phyloP scores from a whole-genome alignment of 805 yeast species.

The Myxozyma melibiosi region DNA sequence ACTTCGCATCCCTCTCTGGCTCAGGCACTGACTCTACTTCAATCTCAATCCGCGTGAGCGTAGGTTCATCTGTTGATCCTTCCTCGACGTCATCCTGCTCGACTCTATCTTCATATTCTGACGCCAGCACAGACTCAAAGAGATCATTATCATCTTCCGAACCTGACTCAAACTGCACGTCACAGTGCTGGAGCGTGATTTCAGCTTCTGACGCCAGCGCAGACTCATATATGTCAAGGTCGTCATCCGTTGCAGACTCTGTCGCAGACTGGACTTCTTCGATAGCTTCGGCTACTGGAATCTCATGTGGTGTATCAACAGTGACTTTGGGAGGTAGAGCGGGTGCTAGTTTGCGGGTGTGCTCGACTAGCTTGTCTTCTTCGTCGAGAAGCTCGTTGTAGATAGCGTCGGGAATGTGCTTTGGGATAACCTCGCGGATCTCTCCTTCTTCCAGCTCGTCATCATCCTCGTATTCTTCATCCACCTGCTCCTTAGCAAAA shows the following conservation, averaged over 20 bases:
- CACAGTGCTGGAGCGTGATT: no score
- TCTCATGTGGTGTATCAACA: slow-evolving; percentile 6
- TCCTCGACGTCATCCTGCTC: background rate
- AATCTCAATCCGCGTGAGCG: no score
- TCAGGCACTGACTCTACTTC: no score
- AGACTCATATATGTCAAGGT: no score
- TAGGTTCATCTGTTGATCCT: background rate
- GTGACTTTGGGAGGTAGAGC: slow-evolving; percentile 35
- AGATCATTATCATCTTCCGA: no score
- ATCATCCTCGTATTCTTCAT: slow-evolving; percentile 3
- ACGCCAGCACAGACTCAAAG: no score
- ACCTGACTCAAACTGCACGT: no score
- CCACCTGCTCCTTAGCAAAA: background rate
- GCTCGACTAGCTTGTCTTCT: slow-evolving; percentile 26
- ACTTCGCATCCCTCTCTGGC: no score
- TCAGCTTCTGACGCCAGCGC: no score
- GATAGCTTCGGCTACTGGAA: background rate
- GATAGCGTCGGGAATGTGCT: background rate
- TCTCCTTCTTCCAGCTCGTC: slow-evolving; percentile 13
- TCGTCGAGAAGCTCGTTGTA: slow-evolving; percentile 28
- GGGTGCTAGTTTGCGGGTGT: slow-evolving; percentile 14
- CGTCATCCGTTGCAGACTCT: no score
- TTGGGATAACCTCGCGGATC: background rate
- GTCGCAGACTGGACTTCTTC: no score
- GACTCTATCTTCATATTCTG: background rate